phyloP scores from a whole-genome alignment of 441 rosid species.

The Isatis lusitanica region DNA sequence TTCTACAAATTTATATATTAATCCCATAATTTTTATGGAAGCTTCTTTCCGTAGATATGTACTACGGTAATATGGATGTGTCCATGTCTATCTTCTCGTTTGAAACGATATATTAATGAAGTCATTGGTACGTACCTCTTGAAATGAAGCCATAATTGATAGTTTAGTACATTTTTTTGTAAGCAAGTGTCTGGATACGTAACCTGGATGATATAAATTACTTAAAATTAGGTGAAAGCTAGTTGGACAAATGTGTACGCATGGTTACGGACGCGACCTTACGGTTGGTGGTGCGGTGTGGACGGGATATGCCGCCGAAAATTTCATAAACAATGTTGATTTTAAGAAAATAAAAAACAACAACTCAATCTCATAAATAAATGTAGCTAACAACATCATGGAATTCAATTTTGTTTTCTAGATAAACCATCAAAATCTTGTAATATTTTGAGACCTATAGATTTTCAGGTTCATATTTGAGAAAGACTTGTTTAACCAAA shows the following conservation, averaged over 20 bases:
- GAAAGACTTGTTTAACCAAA: too few relatives aligned
- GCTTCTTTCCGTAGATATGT: conserved; percentile 3
- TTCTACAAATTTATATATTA: background rate
- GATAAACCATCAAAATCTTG: too few relatives aligned
- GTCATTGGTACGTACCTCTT: background rate
- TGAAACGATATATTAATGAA: background rate
- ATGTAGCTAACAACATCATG: background rate
- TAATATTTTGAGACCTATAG: too few relatives aligned
- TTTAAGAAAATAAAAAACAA: background rate
- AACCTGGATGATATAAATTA: background rate
- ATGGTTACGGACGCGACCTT: conserved; percentile 6
- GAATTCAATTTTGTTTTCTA: background rate
- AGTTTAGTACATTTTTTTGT: background rate
- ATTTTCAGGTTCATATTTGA: too few relatives aligned
- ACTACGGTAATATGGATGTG: background rate
- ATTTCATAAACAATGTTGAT: background rate
- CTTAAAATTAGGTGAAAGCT: background rate
- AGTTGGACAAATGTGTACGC: conserved; percentile 15
- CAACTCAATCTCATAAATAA: background rate
- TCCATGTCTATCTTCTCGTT: conserved; percentile 7
- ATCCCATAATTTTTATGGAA: background rate
- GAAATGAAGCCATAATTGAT: background rate
- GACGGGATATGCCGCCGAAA: conserved; percentile 32
- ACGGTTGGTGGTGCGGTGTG: conserved; percentile 24
- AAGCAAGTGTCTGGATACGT: background rate